These are phyloP conservation scores for Leccinum colubrinum DNA, from an alignment of 1,284 basidiomycete genomes.

Conservation along the genomic window DNA sequence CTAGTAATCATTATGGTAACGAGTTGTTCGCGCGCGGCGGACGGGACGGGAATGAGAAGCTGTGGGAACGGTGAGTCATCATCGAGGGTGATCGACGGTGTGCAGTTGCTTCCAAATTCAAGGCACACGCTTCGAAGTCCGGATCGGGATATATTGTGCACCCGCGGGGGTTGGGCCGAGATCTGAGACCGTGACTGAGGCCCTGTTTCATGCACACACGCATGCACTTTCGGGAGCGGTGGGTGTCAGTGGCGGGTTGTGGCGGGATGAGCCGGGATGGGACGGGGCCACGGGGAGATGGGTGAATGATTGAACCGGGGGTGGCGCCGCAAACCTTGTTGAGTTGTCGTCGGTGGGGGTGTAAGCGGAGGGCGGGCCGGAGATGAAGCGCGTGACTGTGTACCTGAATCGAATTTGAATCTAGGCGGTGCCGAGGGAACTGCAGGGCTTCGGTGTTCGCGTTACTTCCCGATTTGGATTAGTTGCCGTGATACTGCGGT, in stretches of 20 bases:
- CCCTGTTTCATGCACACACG: slow-evolving; percentile 21
- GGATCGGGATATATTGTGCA: slow-evolving; percentile 27
- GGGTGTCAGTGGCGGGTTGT: not conserved
- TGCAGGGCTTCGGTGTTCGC: slow-evolving; percentile 29
- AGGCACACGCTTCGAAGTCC: slow-evolving; percentile 28
- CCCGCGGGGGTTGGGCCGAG: slow-evolving; percentile 6
- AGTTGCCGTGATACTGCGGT: slow-evolving; percentile 35
- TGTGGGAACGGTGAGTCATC: slow-evolving; percentile 21
- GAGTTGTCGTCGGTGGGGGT: slow-evolving; percentile 21
- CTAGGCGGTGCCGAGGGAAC: slow-evolving; percentile 38
- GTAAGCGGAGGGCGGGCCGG: slow-evolving; percentile 26
- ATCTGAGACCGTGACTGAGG: not conserved
- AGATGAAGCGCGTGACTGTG: slow-evolving; percentile 10
- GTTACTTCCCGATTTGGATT: slow-evolving; percentile 28
- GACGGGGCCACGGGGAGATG: slow-evolving; percentile 13
- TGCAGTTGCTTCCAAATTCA: slow-evolving; percentile 28
- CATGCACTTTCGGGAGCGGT: not conserved
- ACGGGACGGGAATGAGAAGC: slow-evolving; percentile 16
- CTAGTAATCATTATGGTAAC: not conserved
- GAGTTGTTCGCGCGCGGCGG: slow-evolving; percentile 8
- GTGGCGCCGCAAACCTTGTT: slow-evolving; percentile 25
- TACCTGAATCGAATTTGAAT: slow-evolving; percentile 31
- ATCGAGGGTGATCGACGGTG: slow-evolving; percentile 37
- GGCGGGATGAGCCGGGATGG: slow-evolving; percentile 13
- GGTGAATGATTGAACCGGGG: slow-evolving; percentile 21